phyloP scores from a whole-genome alignment of 179 eudicot genomes.

The Dionaea muscipula region DNA sequence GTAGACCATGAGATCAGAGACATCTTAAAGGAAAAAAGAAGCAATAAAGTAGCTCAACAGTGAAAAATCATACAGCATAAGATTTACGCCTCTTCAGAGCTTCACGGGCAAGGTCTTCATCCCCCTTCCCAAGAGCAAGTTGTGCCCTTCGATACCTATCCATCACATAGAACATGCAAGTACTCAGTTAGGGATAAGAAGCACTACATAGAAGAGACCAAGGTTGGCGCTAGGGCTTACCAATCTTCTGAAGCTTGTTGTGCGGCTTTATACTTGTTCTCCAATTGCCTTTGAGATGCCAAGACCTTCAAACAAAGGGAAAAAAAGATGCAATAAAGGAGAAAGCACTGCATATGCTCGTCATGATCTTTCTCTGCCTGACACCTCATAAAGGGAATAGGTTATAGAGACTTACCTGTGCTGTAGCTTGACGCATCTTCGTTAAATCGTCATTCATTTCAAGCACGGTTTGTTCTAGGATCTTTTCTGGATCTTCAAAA shows the following conservation, averaged over 20 bases:
- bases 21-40: neutral
- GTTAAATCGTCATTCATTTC: conserved; percentile 93
- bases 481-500: conserved; percentile 94
- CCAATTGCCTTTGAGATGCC: conserved; percentile 95
- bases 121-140: conserved; percentile 87
- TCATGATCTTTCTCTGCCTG: no score
- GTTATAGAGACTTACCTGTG: conserved; percentile 42
- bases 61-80: conserved; percentile 57
- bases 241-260: conserved; percentile 92
- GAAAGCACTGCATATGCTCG: no score
- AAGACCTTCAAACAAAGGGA: conserved; percentile 48
- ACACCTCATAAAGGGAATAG: neutral
- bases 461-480: conserved; percentile 73
- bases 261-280: conserved; percentile 74
- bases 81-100: conserved; percentile 91
- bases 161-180: conserved; percentile 6
- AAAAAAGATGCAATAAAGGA: conserved; percentile 4
- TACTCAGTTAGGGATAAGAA: conserved; percentile 2
- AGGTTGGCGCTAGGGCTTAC: conserved; percentile 31
- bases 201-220: neutral
- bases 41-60: neutral
- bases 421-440: conserved; percentile 98
- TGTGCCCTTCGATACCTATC: conserved; percentile 83
- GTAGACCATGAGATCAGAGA: neutral
- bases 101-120: conserved; percentile 99